Percentiles rank a stretch among this genome's conserved stretches.
Conservation (phyloP, 148 eudicot genomes). For the Dianthus caryophyllus region DNA sequence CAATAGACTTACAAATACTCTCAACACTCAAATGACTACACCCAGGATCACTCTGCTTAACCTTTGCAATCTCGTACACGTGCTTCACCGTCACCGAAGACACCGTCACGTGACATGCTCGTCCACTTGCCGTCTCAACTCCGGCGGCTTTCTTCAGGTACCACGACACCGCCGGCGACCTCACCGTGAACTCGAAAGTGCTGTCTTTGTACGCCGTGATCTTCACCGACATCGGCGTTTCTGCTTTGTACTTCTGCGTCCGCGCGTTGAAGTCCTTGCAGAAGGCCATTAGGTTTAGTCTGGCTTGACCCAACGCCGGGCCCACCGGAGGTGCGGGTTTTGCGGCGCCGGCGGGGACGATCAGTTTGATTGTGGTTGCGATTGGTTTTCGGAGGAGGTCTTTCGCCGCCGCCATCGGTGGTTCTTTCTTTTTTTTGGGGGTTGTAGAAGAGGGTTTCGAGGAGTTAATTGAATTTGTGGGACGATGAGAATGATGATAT, state of each 20-base stretch:
- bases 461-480: too few relatives aligned
- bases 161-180: slow-evolving; percentile 75
- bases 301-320: slow-evolving; percentile 72
- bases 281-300: slow-evolving; percentile 82
- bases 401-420: slow-evolving; percentile 37
- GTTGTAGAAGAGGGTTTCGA: too few relatives aligned
- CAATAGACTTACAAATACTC: slow-evolving; percentile 62
- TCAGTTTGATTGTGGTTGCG: slow-evolving; percentile 77
- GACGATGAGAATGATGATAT: too few relatives aligned
- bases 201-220: slow-evolving; percentile 71
- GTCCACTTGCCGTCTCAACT: slow-evolving; percentile 55
- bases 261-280: slow-evolving; percentile 34
- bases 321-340: slow-evolving; percentile 85
- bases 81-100: slow-evolving; percentile 58
- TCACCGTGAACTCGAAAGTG: slow-evolving; percentile 25
- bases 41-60: slow-evolving; percentile 68
- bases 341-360: slow-evolving; percentile 84
- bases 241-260: slow-evolving; percentile 82
- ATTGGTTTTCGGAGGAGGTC: slow-evolving; percentile 68
- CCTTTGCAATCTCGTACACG: slow-evolving; percentile 77
- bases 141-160: slow-evolving; percentile 30
- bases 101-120: slow-evolving; percentile 63
- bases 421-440: too few relatives aligned
- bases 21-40: slow-evolving; percentile 60
- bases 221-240: slow-evolving; percentile 72